Conservation (phyloP, 768 basidiomycete species). For the Rhizopogon salebrosus region DNA sequence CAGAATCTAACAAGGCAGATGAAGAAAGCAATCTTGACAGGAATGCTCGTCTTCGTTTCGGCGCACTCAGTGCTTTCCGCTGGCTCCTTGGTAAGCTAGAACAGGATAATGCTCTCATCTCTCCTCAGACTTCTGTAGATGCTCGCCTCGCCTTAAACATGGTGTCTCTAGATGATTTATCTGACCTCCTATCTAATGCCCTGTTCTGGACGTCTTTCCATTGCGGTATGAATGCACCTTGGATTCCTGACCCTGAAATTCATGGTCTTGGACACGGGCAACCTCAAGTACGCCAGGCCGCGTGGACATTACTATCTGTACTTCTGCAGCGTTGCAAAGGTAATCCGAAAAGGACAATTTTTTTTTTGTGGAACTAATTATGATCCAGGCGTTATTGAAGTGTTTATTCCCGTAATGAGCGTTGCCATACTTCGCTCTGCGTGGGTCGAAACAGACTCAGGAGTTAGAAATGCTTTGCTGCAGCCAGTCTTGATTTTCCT, state of each 20-base stretch:
- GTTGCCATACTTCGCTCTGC: slow-evolving; percentile 59
- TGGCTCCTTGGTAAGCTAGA: slow-evolving; percentile 55
- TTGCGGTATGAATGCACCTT: slow-evolving; percentile 37
- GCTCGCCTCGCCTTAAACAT: slow-evolving; percentile 1
- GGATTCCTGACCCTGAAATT: slow-evolving; percentile 25
- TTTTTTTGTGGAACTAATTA: slow-evolving; percentile 10
- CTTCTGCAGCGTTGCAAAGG: slow-evolving; percentile 41
- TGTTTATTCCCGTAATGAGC: slow-evolving; percentile 45
- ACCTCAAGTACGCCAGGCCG: slow-evolving; percentile 66
- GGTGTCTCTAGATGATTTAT: slow-evolving; percentile 21
- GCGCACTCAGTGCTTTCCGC: slow-evolving; percentile 58
- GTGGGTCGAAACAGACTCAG: slow-evolving; percentile 65
- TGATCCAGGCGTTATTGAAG: slow-evolving; percentile 15
- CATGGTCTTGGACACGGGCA: slow-evolving; percentile 58
- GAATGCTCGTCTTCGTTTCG: slow-evolving; percentile 62
- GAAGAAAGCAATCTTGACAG: slow-evolving; percentile 72
- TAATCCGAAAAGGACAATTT: slow-evolving; percentile 10
- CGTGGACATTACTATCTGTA: slow-evolving; percentile 57
- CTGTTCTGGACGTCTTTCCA: slow-evolving; percentile 58
- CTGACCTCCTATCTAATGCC: slow-evolving; percentile 43
- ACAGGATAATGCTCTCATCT: too few species aligned
- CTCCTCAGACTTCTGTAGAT: slow-evolving; percentile 5
- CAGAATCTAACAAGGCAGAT: slow-evolving; percentile 27
- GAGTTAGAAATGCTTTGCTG: slow-evolving; percentile 67
- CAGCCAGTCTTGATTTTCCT: slow-evolving; percentile 67